Evolutionary conservation across 768 basidiomycete species (phyloP).

Genomic region (Punctularia strigosozonata): DNA sequence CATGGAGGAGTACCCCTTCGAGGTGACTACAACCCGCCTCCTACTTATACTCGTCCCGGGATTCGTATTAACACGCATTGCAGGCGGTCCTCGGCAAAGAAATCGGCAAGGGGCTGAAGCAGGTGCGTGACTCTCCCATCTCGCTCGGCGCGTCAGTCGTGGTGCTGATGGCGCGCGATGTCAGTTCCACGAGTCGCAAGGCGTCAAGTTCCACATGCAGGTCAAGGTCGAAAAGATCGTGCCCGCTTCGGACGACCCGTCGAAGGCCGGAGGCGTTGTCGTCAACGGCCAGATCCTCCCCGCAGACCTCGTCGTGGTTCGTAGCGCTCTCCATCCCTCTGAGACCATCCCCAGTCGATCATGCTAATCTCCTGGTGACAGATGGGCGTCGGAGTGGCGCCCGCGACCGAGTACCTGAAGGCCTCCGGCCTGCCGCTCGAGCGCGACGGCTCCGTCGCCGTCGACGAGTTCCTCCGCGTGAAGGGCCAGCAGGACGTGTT

Average conservation of each 20-base stretch:
- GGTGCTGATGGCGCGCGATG: not conserved
- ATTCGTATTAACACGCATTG: too few relatives aligned
- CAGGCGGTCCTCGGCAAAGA: conserved; percentile 70
- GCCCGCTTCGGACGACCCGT: conserved; percentile 37
- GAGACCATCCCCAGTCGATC: too few relatives aligned
- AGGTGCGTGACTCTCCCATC: conserved; percentile 29
- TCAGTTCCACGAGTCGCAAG: conserved; percentile 74
- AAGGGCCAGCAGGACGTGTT: conserved; percentile 40
- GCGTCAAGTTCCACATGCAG: conserved; percentile 76
- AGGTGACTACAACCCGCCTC: too few relatives aligned
- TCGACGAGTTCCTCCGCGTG: conserved; percentile 65
- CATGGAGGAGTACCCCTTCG: conserved; percentile 72
- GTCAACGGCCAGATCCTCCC: conserved; percentile 53
- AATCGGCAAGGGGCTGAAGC: conserved; percentile 65
- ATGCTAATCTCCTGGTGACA: too few relatives aligned
- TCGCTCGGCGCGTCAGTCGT: not conserved
- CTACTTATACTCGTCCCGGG: too few relatives aligned
- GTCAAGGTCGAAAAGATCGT: conserved; percentile 58
- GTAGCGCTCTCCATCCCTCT: too few relatives aligned
- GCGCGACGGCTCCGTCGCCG: conserved; percentile 64
- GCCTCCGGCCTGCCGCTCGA: conserved; percentile 40
- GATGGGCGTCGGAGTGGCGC: conserved; percentile 83
- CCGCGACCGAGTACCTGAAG: conserved; percentile 72
- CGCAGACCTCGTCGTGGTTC: conserved; percentile 67
- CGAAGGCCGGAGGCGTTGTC: conserved; percentile 50